phyloP scores from a whole-genome alignment of 2,329 filamentous ascomycete species.

The Tolypocladium nubicola region DNA sequence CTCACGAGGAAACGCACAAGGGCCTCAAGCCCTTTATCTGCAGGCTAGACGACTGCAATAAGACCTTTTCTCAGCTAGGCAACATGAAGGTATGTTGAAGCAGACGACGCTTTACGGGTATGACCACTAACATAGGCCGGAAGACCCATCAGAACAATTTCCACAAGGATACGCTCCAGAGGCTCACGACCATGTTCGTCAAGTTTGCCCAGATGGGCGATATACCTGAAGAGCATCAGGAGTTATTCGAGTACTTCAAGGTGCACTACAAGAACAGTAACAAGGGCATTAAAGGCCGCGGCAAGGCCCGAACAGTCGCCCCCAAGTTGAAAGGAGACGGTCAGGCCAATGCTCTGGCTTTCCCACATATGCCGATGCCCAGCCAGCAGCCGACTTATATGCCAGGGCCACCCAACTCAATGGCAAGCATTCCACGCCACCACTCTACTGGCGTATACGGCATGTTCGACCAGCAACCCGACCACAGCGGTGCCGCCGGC shows the following conservation, averaged over 20 bases:
- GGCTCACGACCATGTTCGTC: constrained; percentile 62
- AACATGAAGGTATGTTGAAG: constrained; percentile 65
- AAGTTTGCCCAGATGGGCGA: constrained; percentile 44
- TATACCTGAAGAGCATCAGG: constrained; percentile 56
- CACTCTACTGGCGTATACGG: constrained; percentile 25
- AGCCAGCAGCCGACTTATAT: constrained; percentile 11
- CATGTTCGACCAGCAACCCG: constrained; percentile 36
- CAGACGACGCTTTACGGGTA: neutral
- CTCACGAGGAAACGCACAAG: constrained; percentile 73
- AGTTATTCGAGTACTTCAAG: constrained; percentile 76
- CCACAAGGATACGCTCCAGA: constrained; percentile 62
- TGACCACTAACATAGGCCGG: neutral
- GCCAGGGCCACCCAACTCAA: constrained; percentile 13
- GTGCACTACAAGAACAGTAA: constrained; percentile 95
- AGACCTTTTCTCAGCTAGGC: constrained; percentile 80
- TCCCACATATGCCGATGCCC: constrained; percentile 16
- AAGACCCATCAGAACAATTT: constrained; percentile 92
- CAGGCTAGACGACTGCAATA: constrained; percentile 71
- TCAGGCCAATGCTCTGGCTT: constrained; percentile 2
- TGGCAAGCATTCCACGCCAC: constrained; percentile 18
- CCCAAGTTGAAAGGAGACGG: constrained; percentile 17
- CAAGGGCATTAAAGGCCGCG: constrained; percentile 94
- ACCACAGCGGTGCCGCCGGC: constrained; percentile 14
- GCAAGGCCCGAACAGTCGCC: constrained; percentile 65
- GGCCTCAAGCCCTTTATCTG: constrained; percentile 72